Percentiles rank a stretch among this genome's conserved stretches.
Evolutionary conservation across 1,139 yeast genomes (phyloP).

Genomic region (Maudiozyma humilis): DNA sequence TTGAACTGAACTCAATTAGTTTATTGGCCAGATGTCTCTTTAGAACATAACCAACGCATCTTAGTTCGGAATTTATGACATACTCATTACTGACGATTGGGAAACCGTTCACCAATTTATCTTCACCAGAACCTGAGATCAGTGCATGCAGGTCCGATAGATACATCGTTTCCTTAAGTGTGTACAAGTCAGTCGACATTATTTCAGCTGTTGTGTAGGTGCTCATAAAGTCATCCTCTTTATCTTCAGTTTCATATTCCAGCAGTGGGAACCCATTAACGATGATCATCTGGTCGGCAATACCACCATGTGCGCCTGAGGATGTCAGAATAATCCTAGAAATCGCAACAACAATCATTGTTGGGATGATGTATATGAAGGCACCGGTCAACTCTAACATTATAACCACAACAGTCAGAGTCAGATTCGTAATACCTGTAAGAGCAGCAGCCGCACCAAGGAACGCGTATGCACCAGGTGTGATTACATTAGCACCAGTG

Average conservation of each 20-base stretch:
- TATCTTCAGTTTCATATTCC: conserved; percentile 64
- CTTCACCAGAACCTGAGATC: conserved; percentile 17
- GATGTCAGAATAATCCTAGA: conserved; percentile 70
- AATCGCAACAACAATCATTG: conserved; percentile 92
- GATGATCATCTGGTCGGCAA: conserved; percentile 89
- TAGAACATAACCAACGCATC: conserved; percentile 27
- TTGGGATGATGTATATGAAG: conserved; percentile 77
- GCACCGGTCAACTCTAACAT: conserved; percentile 97
- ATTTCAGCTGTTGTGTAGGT: conserved; percentile 50
- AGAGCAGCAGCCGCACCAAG: conserved; percentile 97
- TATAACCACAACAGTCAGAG: conserved; percentile 87
- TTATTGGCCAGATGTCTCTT: conserved; percentile 20
- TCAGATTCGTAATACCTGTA: conserved; percentile 86
- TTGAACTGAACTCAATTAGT: conserved; percentile 12
- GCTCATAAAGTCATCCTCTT: conserved; percentile 44
- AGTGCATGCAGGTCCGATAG: conserved; percentile 33
- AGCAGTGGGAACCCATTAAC: conserved; percentile 84
- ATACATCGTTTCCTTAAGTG: conserved; percentile 36
- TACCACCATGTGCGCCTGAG: conserved; percentile 70
- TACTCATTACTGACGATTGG: conserved; percentile 41
- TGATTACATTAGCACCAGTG: conserved; percentile 48
- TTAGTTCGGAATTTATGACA: conserved; percentile 17
- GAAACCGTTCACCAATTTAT: conserved; percentile 43
- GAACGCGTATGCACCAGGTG: conserved; percentile 91
- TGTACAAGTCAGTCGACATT: conserved; percentile 51